Conservation (phyloP, 148 eudicot genomes). For the Fagopyrum tataricum region DNA sequence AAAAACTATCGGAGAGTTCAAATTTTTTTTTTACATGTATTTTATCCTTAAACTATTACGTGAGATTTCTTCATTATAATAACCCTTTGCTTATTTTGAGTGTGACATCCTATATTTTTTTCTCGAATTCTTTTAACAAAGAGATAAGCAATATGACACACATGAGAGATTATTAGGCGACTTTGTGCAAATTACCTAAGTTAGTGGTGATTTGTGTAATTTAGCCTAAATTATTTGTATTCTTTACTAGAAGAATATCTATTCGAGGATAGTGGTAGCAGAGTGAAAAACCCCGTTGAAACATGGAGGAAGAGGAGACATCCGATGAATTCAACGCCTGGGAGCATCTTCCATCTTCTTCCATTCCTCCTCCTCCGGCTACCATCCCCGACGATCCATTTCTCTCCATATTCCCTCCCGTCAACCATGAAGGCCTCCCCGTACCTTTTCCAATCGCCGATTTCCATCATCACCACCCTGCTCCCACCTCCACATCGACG, state of each 20-base stretch:
- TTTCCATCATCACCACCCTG: neutral
- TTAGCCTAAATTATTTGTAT: neutral
- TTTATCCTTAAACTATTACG: too few species aligned
- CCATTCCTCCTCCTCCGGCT: neutral
- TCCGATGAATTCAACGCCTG: neutral
- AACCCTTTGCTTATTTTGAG: too few species aligned
- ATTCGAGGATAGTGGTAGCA: neutral
- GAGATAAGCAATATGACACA: too few species aligned
- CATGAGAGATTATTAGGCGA: neutral
- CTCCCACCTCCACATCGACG: neutral
- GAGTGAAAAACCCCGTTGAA: neutral
- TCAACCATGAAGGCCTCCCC: constrained; percentile 9
- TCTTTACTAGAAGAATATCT: neutral
- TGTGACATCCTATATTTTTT: too few species aligned
- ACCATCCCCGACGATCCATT: neutral
- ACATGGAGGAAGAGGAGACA: neutral
- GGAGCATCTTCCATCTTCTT: constrained; percentile 4
- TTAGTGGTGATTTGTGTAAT: neutral
- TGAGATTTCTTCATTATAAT: too few species aligned
- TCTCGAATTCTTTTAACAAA: too few species aligned
- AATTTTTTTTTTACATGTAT: too few species aligned
- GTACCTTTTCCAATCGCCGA: neutral
- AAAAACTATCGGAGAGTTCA: too few species aligned
- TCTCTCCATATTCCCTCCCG: constrained; percentile 8
- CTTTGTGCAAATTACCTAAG: neutral